These are phyloP conservation scores for Cadophora luteo-olivacea DNA, from an alignment of 2,329 filamentous ascomycete species.

Conservation along the genomic window DNA sequence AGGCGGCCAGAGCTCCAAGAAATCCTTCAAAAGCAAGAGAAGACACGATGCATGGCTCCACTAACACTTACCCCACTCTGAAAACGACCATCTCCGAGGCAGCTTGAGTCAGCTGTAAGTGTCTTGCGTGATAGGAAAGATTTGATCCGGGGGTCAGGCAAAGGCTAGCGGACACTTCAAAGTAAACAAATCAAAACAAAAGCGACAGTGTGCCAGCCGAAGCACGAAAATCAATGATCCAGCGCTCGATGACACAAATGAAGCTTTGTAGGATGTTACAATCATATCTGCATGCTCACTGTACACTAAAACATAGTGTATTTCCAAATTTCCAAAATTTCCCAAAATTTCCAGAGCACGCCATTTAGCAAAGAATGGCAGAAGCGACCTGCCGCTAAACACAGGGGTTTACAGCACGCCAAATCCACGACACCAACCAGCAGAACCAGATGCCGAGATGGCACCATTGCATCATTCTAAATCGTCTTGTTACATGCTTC, in stretches of 20 bases:
- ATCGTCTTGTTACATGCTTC: neutral
- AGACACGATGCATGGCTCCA: no score
- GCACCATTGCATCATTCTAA: neutral
- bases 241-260: neutral
- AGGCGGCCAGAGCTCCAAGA: neutral
- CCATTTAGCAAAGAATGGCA: conserved; percentile 12
- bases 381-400: neutral
- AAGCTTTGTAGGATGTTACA: neutral
- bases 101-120: no score
- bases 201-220: neutral
- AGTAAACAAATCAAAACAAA: neutral
- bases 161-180: neutral
- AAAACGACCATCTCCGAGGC: no score
- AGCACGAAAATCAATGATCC: neutral
- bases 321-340: neutral
- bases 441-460: neutral
- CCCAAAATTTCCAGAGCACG: neutral
- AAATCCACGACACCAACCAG: no score
- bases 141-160: no score
- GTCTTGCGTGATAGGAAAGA: no score
- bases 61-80: no score
- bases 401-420: neutral
- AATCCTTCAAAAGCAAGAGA: neutral
- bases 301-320: neutral
- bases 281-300: neutral